Percentiles rank a stretch among this genome's conserved stretches.
phyloP scores from a whole-genome alignment of 202 grass and related monocot species.

The Schoenoplectus triqueter region DNA sequence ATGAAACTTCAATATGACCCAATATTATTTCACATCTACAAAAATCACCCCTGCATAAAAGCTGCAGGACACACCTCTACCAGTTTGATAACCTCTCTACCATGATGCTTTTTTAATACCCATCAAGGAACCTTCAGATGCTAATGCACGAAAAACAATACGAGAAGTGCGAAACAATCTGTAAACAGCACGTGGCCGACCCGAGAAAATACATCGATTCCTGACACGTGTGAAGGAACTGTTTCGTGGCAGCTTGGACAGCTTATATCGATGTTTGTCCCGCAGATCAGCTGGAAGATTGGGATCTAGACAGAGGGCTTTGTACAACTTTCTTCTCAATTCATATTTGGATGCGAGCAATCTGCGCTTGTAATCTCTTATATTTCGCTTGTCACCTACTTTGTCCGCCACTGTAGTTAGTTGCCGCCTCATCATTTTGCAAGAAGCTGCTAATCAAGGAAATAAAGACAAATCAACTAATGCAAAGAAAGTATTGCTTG shows the following conservation, averaged over 20 bases:
- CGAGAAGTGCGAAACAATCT: slow-evolving; percentile 63
- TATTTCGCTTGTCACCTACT: slow-evolving; percentile 35
- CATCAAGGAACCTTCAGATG: slow-evolving; percentile 66
- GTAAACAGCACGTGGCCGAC: slow-evolving; percentile 58
- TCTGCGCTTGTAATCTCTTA: slow-evolving; percentile 71
- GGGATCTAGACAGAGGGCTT: slow-evolving; percentile 66
- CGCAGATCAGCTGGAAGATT: slow-evolving; percentile 62
- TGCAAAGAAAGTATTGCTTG: background rate
- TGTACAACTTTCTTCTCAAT: slow-evolving; percentile 67
- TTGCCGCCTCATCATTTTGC: background rate
- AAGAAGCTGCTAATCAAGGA: slow-evolving; percentile 21
- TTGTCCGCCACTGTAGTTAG: slow-evolving; percentile 23
- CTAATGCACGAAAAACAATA: slow-evolving; percentile 66
- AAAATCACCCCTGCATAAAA: background rate
- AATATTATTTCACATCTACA: slow-evolving; percentile 30
- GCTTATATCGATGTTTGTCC: slow-evolving; percentile 65
- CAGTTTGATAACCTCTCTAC: slow-evolving; percentile 52
- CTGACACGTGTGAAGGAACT: slow-evolving; percentile 65
- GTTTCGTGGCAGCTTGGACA: slow-evolving; percentile 75
- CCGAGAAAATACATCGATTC: slow-evolving; percentile 70
- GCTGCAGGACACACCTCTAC: slow-evolving; percentile 38
- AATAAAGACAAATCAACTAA: slow-evolving; percentile 12
- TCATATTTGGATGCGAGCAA: slow-evolving; percentile 77
- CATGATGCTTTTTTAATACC: slow-evolving; percentile 72
- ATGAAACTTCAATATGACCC: background rate